Percentiles rank a stretch among this genome's conserved stretches.
phyloP scores from a whole-genome alignment of 108 stramenopile species.

The Skeletonema tropicum region DNA sequence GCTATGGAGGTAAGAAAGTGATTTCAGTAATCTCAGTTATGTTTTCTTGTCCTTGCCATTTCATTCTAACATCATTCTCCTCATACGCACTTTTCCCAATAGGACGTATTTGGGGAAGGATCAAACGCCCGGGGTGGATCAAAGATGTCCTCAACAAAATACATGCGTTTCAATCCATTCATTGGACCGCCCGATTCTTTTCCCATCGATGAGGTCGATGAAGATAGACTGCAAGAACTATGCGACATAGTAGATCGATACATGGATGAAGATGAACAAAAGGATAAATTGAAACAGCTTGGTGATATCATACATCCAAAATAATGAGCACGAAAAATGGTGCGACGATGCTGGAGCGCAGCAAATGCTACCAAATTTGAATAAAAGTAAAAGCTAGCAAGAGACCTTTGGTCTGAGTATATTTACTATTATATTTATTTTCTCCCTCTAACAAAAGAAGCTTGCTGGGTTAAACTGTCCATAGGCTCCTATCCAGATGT shows the following conservation, averaged over 20 bases:
- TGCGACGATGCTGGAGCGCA: neutral
- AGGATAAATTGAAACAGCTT: slow-evolving; percentile 54
- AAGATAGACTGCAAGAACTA: slow-evolving; percentile 58
- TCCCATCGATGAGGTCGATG: slow-evolving; percentile 77
- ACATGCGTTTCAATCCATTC: slow-evolving; percentile 82
- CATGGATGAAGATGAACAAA: slow-evolving; percentile 75
- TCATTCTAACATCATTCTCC: neutral
- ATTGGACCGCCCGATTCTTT: slow-evolving; percentile 68
- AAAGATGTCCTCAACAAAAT: slow-evolving; percentile 62
- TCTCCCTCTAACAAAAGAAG: too few species aligned
- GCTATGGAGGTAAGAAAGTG: slow-evolving; percentile 37
- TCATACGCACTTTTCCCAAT: neutral
- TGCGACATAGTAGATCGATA: slow-evolving; percentile 68
- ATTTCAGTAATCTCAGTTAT: neutral
- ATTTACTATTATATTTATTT: too few species aligned
- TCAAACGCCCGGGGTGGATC: slow-evolving; percentile 47
- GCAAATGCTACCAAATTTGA: neutral
- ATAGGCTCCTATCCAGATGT: too few species aligned
- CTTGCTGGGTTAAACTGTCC: too few species aligned
- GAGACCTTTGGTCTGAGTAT: neutral
- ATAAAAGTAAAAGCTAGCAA: neutral
- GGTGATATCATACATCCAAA: slow-evolving; percentile 41
- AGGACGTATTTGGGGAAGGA: slow-evolving; percentile 79
- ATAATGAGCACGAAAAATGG: neutral
- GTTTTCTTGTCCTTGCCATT: neutral